phyloP scores from a whole-genome alignment of 352 stramenopile species.

The Globisporangium acanthophoron region DNA sequence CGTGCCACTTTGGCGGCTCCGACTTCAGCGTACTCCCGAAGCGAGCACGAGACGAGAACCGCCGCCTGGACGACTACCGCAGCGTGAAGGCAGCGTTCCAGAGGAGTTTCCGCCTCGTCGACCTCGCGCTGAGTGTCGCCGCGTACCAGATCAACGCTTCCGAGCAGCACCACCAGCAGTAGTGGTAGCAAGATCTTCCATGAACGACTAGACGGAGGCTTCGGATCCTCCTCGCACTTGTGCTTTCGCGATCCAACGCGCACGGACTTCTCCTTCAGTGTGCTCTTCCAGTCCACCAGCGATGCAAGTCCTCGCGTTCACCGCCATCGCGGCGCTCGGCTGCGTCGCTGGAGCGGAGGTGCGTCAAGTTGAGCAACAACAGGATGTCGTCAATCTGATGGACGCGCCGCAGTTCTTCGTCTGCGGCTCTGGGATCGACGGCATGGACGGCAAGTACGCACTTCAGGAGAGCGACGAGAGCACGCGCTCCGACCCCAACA shows the following conservation, averaged over 20 bases:
- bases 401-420: constrained; percentile 34
- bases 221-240: constrained; percentile 10
- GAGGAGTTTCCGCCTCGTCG: constrained; percentile 5
- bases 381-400: background rate
- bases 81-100: constrained; percentile 7
- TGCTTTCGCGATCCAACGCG: too few species aligned
- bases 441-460: constrained; percentile 56
- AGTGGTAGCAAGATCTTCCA: too few species aligned
- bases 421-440: constrained; percentile 32
- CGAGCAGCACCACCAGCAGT: background rate
- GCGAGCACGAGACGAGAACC: background rate
- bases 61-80: constrained; percentile 6
- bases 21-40: constrained; percentile 7
- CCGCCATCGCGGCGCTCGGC: too few species aligned
- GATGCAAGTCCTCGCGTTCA: background rate
- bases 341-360: background rate
- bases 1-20: constrained; percentile 5
- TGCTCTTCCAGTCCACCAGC: too few species aligned
- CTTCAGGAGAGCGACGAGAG: constrained; percentile 15
- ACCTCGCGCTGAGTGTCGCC: constrained; percentile 8
- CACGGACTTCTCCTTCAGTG: too few species aligned
- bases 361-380: background rate
- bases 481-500: constrained; percentile 24
- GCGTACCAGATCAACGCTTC: constrained; percentile 5
- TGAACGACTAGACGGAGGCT: constrained; percentile 16